Conservation (phyloP, 2,329 filamentous ascomycete species). For the Fusarium veterinarium region DNA sequence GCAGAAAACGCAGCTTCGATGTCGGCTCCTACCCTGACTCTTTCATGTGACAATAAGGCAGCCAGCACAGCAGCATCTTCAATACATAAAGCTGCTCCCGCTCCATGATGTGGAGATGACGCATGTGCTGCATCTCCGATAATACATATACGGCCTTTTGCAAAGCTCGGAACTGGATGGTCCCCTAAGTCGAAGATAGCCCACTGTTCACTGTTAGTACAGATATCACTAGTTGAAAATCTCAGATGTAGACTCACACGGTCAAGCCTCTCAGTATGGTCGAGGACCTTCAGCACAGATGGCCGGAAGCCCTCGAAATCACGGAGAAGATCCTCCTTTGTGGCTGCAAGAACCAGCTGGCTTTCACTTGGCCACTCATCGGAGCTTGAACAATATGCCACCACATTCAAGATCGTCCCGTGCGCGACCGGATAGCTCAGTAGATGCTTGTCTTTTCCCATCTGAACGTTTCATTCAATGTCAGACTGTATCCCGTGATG, state of each 20-base stretch:
- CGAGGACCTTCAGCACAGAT: background rate
- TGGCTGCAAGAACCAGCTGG: background rate
- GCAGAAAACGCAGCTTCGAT: background rate
- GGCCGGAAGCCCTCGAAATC: background rate
- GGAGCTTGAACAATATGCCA: background rate
- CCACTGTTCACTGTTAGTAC: background rate
- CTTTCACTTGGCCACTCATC: background rate
- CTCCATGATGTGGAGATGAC: background rate
- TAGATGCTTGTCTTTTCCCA: background rate
- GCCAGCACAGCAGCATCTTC: background rate
- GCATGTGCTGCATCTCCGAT: background rate
- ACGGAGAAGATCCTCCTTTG: background rate
- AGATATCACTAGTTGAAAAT: too few species aligned
- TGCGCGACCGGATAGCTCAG: background rate
- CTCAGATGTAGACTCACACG: background rate
- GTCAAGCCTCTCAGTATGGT: background rate
- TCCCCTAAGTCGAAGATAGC: background rate
- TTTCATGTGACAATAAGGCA: background rate
- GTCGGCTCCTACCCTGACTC: background rate
- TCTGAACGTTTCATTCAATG: accelerated
- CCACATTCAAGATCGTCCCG: background rate
- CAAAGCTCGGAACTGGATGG: background rate
- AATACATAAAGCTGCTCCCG: background rate
- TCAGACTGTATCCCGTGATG: too few species aligned
- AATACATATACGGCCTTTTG: background rate